Evolutionary conservation across 2,329 filamentous ascomycete species (phyloP), one percentile per base, ranked within the genome.

Genomic region (Alternaria rosae): DNA sequence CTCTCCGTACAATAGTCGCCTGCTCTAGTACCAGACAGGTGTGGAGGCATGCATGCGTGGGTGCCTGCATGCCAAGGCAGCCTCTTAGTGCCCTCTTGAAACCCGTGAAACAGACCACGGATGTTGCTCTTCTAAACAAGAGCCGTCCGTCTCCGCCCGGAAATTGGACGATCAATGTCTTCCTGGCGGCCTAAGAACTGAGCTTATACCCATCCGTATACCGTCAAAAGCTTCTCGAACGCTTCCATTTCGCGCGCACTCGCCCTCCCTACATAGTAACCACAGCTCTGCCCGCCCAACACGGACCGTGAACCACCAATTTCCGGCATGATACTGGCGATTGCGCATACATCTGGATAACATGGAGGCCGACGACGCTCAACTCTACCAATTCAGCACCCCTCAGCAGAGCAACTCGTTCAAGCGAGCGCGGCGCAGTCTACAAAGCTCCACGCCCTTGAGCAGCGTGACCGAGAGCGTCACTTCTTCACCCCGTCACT

Each of bases 151-250:
- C 64, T 75, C 72, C 73, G 72, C 72, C 70, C 75, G 74, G 75
- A 78, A 71, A 78, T 78, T 77, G 75, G 76, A 76, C 75, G 75
- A 77, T 77, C 74, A 77, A 73, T 75, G 74, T 76, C 75, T 77
- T 77, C 72, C 71, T 78, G 70, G 76, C 73, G 72, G 72, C 69
- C 74, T 75, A 66, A 70, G 68, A 73, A 74, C 72, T 69, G 67
- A 74, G 70, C 74, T 70, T 66, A 68, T 69, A 72, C 67, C 66
- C 70, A 60, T 73, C 62, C 65, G 71, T 65, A 70, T 66, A 67
- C 67, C 67, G 64, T 73, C 75, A 76, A 77, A 76, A 77, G 68
- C 73, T 74, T 77, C 75, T 77, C 74, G 74, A 78, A 76, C 70
- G 64, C 66, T 70, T 72, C 73, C 64, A 73, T 66, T 62, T 69